Conservation (phyloP, 345 rosid species). For the Gynandropsis gynandra region DNA sequence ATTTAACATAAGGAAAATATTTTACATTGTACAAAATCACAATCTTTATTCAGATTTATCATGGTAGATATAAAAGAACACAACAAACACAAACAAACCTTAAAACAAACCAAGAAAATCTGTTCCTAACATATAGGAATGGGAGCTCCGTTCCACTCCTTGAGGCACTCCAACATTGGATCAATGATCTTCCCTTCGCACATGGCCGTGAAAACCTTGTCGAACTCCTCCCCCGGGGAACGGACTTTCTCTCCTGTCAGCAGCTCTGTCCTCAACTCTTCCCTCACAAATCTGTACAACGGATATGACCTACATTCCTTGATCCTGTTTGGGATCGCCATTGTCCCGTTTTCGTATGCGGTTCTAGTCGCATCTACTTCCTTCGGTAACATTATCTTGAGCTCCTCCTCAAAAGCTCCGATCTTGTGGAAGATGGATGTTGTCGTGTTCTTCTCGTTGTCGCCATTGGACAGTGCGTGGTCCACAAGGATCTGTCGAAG, state of each 20-base stretch:
- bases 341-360: constrained; percentile 44
- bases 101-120: not conserved
- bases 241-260: constrained; percentile 56
- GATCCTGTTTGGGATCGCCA: constrained; percentile 48
- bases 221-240: constrained; percentile 73
- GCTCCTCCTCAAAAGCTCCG: constrained; percentile 50
- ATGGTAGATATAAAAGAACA: constrained; percentile 10
- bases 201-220: constrained; percentile 54
- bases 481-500: constrained; percentile 57
- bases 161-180: constrained; percentile 61
- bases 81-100: not conserved
- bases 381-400: constrained; percentile 41
- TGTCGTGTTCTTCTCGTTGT: constrained; percentile 39
- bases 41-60: constrained; percentile 19
- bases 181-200: constrained; percentile 57
- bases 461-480: constrained; percentile 51
- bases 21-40: constrained; percentile 22
- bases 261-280: constrained; percentile 42
- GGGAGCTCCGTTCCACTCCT: constrained; percentile 77
- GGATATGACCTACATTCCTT: constrained; percentile 73
- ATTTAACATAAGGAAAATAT: constrained; percentile 14
- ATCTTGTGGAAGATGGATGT: constrained; percentile 64
- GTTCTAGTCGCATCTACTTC: constrained; percentile 51
- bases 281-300: constrained; percentile 55
- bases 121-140: constrained; percentile 38